Evolutionary conservation across 805 yeast genomes (phyloP), one percentile per base, ranked within the genome.

Genomic region (Candida odintsovae): DNA sequence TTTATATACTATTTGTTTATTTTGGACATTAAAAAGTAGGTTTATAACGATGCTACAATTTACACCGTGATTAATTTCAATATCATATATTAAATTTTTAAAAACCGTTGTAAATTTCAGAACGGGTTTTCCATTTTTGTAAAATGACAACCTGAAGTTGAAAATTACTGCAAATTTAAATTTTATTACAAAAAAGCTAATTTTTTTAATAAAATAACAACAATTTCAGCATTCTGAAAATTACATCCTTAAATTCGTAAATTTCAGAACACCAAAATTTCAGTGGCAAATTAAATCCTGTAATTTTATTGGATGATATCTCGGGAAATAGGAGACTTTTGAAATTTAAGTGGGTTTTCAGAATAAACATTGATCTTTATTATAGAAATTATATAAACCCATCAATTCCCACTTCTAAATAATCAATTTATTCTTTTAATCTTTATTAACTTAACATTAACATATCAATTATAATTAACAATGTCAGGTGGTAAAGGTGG

Each of bases 401-500:
- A 36, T 6, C 23, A 20, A 36, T 19, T n/a, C 19, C 39, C 39
- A n/a, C 16, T 16, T 20, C 3, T n/a, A 9, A 16, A 36, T 20
- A 13, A 19, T 12, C 19, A 8, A 20, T 15, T 35, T 8, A 18
- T 6, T 16, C 15, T 35, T 15, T 18, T 18, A n/a, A n/a, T 10
- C 31, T 33, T 25, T 12, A 20, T 8, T 15, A 11, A n/a, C 16
- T 18, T 13, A 21, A n/a, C n/a, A n/a, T n/a, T n/a, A 22, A 29
- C 42, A 10, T 44, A 28, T 46, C 31, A 44, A 51, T 45, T 36
- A 46, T 41, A 42, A 52, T 49, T 38, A 48, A 50, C 38, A 50
- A 86, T 86, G 94, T 84, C 92, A 65, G 76, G 76, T 65, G 77
- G 77, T 66, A 73, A 73, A 72, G 77, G 84, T 80, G 94, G 94